A percentile compares a stretch with the other conserved stretches of the same genome.
Evolutionary conservation across 352 stramenopile genomes (phyloP).

Genomic region (Globisporangium alternatum): DNA sequence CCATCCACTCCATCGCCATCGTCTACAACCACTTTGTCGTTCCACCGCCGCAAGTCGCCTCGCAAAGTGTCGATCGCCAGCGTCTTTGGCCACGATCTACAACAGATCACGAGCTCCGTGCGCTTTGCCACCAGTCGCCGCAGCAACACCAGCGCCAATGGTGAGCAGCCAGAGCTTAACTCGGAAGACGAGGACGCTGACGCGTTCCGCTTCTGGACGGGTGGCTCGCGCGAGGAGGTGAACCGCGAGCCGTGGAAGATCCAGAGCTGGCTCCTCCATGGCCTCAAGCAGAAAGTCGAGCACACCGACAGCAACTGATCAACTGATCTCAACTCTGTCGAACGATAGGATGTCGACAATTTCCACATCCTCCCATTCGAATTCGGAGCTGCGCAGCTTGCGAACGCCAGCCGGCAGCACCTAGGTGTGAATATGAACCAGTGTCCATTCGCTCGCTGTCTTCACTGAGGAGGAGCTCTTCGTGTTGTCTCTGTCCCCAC

Average conservation of each 20-base stretch:
- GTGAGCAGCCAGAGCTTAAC: background rate
- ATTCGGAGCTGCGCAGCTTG: no score
- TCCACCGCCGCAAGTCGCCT: slow-evolving; percentile 14
- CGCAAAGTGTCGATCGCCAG: background rate
- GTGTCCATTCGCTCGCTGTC: background rate
- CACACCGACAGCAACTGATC: slow-evolving; percentile 6
- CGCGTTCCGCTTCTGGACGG: slow-evolving; percentile 14
- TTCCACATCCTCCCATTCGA: background rate
- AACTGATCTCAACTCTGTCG: background rate
- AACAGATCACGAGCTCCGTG: background rate
- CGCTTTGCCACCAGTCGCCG: background rate
- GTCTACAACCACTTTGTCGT: background rate
- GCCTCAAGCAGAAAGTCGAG: slow-evolving; percentile 31
- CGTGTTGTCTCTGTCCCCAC: background rate
- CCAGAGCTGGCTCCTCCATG: slow-evolving; percentile 37
- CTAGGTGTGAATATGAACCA: background rate
- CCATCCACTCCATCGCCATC: background rate
- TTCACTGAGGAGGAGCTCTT: background rate
- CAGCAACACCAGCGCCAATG: background rate
- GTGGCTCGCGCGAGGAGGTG: slow-evolving; percentile 35
- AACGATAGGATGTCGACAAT: background rate
- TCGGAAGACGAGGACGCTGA: slow-evolving; percentile 1
- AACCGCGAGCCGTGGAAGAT: slow-evolving; percentile 46
- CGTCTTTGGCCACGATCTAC: background rate
- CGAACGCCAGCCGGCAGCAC: background rate